A percentile compares a stretch with the other conserved stretches of the same genome.
phyloP scores from a whole-genome alignment of 2,329 filamentous ascomycete species.

The Colletotrichum paranaense region DNA sequence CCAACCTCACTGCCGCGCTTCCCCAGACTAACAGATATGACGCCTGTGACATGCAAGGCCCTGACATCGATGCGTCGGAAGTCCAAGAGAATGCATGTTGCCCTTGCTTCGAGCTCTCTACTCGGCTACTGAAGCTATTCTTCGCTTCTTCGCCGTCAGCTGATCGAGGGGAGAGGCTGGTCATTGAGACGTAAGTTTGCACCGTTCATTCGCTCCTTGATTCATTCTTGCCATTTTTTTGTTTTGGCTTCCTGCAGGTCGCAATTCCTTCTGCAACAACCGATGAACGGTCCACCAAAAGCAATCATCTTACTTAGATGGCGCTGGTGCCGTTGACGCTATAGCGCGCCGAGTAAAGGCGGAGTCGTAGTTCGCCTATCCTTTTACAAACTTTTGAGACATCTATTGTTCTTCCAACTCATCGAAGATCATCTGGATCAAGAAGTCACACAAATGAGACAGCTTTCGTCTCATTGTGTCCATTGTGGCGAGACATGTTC shows the following conservation, averaged over 20 bases:
- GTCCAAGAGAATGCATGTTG: background rate
- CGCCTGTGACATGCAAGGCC: background rate
- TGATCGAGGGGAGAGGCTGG: background rate
- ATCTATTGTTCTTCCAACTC: background rate
- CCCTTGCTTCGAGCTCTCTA: background rate
- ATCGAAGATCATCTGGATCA: background rate
- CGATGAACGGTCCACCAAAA: background rate
- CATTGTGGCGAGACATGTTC: background rate
- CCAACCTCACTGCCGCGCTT: background rate
- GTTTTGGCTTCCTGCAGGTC: slow-evolving; percentile 20
- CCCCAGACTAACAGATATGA: background rate
- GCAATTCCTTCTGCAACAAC: slow-evolving; percentile 8
- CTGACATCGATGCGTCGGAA: background rate
- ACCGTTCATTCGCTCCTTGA: background rate
- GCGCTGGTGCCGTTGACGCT: background rate
- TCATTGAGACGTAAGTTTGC: background rate
- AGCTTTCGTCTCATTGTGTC: background rate
- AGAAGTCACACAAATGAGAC: background rate
- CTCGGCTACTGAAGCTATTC: background rate
- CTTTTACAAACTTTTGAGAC: background rate
- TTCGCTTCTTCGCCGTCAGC: background rate
- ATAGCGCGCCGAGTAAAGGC: background rate
- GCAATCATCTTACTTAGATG: background rate
- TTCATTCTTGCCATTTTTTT: slow-evolving; percentile 5
- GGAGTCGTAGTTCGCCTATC: background rate